These are phyloP conservation scores for Pelargonium fulgidum DNA, from an alignment of 441 rosid genomes.

Conservation along the genomic window DNA sequence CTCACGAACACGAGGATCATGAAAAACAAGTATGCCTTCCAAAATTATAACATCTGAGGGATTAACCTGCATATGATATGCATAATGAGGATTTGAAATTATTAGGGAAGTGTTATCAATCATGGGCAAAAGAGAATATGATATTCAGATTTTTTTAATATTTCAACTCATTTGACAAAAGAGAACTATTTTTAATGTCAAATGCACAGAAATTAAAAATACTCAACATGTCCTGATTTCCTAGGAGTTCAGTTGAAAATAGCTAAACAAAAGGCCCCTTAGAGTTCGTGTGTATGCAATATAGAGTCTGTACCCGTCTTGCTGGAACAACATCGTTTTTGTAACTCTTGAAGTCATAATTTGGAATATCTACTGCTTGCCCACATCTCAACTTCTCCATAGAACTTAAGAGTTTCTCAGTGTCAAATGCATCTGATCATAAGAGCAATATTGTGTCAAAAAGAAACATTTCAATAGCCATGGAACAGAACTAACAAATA, in stretches of 20 bases:
- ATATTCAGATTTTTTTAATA: too few relatives aligned
- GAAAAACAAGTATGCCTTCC: constrained; percentile 95
- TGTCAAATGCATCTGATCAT: constrained; percentile 86
- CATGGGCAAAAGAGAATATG: too few relatives aligned
- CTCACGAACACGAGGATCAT: constrained; percentile 80
- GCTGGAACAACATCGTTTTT: constrained; percentile 65
- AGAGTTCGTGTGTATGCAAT: not conserved
- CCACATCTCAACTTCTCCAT: constrained; percentile 89
- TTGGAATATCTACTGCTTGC: constrained; percentile 85
- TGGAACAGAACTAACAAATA: not conserved
- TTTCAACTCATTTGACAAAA: too few relatives aligned
- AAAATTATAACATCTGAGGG: constrained; percentile 92
- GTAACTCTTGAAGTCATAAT: constrained; percentile 91
- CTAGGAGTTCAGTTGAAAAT: too few relatives aligned
- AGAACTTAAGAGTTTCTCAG: constrained; percentile 56
- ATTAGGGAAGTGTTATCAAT: too few relatives aligned
- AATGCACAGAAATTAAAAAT: too few relatives aligned
- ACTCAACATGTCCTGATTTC: too few relatives aligned
- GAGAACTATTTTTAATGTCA: too few relatives aligned
- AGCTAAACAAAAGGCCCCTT: too few relatives aligned
- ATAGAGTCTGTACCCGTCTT: constrained; percentile 59
- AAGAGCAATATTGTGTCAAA: constrained; percentile 21
- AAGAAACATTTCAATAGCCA: constrained; percentile 2
- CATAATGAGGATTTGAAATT: too few relatives aligned
- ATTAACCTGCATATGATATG: constrained; percentile 60